Conservation (phyloP, 2,329 filamentous ascomycete species). For the Aspergillus melleus region DNA sequence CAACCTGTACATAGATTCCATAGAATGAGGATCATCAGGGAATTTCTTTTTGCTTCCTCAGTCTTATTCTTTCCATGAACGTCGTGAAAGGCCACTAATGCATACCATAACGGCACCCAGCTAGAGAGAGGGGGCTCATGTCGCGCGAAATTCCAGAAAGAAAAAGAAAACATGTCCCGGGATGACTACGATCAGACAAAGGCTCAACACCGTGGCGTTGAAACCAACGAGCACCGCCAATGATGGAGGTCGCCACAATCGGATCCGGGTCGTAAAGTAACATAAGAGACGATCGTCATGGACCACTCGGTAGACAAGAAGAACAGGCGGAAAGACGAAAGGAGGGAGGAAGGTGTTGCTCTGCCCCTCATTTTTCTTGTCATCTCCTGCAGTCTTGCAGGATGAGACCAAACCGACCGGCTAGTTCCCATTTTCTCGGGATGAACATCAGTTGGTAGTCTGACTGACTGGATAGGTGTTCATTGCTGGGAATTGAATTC, state of each 20-base stretch:
- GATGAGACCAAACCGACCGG: neutral
- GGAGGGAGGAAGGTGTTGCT: neutral
- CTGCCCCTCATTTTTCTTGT: neutral
- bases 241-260: neutral
- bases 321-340: neutral
- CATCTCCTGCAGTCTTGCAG: neutral
- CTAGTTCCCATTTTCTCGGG: slow-evolving; percentile 6
- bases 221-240: neutral
- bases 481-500: neutral
- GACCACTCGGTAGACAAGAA: slow-evolving; percentile 17
- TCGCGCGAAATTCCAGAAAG: slow-evolving; percentile 25
- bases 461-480: neutral
- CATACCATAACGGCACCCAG: slow-evolving; percentile 23
- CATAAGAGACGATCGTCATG: slow-evolving; percentile 15
- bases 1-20: slow-evolving; percentile 16
- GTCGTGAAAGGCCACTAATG: slow-evolving; percentile 13
- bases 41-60: neutral
- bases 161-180: slow-evolving; percentile 16
- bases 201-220: neutral
- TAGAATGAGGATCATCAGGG: neutral
- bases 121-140: slow-evolving; percentile 25
- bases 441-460: slow-evolving; percentile 1
- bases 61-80: neutral
- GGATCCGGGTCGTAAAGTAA: neutral
- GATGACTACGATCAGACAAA: slow-evolving; percentile 9